These are phyloP conservation scores for Talaromyces sp. DNA, from an alignment of 2,329 filamentous ascomycete genomes.

Conservation along the genomic window DNA sequence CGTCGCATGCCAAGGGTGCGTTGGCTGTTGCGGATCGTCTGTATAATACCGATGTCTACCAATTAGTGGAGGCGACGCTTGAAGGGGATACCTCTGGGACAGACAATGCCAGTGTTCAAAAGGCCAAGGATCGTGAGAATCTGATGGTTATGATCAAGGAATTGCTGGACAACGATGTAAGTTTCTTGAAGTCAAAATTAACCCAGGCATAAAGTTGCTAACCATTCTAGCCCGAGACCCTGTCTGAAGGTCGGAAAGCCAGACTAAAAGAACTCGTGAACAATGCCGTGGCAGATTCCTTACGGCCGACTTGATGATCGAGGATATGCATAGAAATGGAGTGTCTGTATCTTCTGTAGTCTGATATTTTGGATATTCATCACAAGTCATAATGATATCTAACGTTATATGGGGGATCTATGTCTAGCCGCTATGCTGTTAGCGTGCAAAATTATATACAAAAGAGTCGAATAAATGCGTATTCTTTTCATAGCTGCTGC, in stretches of 20 bases:
- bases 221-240: slow-evolving; percentile 21
- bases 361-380: slow-evolving; percentile 1
- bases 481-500: neutral
- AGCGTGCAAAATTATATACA: neutral
- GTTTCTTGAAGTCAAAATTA: slow-evolving; percentile 11
- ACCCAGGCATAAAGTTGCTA: neutral
- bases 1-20: slow-evolving; percentile 28
- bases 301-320: neutral
- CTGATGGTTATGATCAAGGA: slow-evolving; percentile 34
- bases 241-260: slow-evolving; percentile 21
- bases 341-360: slow-evolving; percentile 1
- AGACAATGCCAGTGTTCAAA: slow-evolving; percentile 21
- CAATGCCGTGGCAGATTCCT: slow-evolving; percentile 15
- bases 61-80: slow-evolving; percentile 29
- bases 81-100: slow-evolving; percentile 15
- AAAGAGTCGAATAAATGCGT: neutral
- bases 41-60: slow-evolving; percentile 27
- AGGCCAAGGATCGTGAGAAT: slow-evolving; percentile 37
- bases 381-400: neutral
- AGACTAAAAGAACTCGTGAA: slow-evolving; percentile 26
- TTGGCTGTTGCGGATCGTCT: slow-evolving; percentile 30
- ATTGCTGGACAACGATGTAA: slow-evolving; percentile 34
- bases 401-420: neutral
- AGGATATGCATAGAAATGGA: neutral
- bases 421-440: neutral